Evolutionary conservation across 108 stramenopile genomes (phyloP), one percentile per base, ranked within the genome.

Genomic region (Cyclotella baltica): DNA sequence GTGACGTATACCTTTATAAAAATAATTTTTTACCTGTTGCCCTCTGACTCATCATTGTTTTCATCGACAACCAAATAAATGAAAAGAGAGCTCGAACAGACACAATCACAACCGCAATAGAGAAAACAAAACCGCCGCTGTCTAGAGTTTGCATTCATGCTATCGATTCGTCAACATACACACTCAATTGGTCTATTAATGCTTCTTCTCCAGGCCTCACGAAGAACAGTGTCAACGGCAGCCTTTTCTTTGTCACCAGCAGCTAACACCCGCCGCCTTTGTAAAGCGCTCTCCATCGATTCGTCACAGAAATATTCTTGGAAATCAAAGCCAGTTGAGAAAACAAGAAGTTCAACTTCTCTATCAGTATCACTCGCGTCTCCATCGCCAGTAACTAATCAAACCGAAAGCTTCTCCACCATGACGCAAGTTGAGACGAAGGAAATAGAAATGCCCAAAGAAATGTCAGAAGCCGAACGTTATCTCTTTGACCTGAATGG

Each of bases 401-500:
- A 64, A 67, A 66, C 81, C 43, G 50, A 33, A 36, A 40, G 37
- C 56, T 70, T 82, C 35, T 56, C 81, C 29, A 82, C 81, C 25
- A 82, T 82, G 81, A 47, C 70, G 28, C 25, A 63, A 52, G 46
- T 22, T 20, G 58, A 31, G 43, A 10, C 53, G 15, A n/a, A n/a
- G 13, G 46, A 18, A n/a, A 55, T 58, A 16, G 46, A 18, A n/a
- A 55, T 58, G 35, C 77, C 80, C 47, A 73, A 30, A 23, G 62
- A 89, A 83, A 94, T 94, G 91, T 75, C 89, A 33, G 31, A 62
- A 35, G 31, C 89, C 20, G 92, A 93, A 50, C 86, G 88, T 48
- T 98, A 98, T 81, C 85, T 96, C 27, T 97, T 97, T 71, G 96
- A 97, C 75, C 83, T 97, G 57, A 95, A 97, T 72, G 96, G 96